A percentile compares a stretch with the other conserved stretches of the same genome.
phyloP scores from a whole-genome alignment of 148 eudicot species.

The Talinum fruticosum region DNA sequence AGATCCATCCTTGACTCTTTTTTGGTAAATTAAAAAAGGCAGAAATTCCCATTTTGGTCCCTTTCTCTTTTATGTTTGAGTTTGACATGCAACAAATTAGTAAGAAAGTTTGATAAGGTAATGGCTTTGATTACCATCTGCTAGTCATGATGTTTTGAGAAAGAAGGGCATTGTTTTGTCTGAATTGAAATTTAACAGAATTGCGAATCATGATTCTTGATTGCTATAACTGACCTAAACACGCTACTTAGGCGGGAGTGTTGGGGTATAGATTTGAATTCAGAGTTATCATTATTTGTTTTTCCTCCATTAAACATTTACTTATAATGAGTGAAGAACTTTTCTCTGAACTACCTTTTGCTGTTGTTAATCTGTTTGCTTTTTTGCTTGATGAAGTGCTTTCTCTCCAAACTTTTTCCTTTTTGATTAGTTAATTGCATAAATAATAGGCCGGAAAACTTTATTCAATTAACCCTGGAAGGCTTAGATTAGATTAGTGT shows the following conservation, averaged over 20 bases:
- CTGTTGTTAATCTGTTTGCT: neutral
- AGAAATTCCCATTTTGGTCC: neutral
- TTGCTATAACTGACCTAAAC: no score
- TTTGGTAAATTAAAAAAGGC: neutral
- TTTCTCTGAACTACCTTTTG: constrained; percentile 1
- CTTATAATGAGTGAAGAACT: no score
- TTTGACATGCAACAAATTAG: neutral
- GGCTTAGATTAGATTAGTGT: neutral
- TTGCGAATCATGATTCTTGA: no score
- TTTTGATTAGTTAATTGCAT: neutral
- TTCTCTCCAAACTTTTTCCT: constrained; percentile 4
- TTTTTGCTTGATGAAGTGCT: neutral
- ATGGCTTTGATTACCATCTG: neutral
- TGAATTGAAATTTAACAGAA: neutral
- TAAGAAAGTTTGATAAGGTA: neutral
- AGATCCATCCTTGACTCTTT: constrained; percentile 2
- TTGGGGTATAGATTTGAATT: no score
- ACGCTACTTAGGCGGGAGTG: no score
- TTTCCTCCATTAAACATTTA: neutral
- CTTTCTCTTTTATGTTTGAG: neutral
- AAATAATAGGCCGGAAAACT: neutral
- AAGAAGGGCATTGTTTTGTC: neutral
- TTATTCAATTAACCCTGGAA: neutral
- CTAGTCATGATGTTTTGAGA: neutral
- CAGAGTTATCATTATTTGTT: neutral